These are phyloP conservation scores for Talaromyces nanjingensis DNA, from an alignment of 495 filamentous ascomycete genomes.

Conservation along the genomic window DNA sequence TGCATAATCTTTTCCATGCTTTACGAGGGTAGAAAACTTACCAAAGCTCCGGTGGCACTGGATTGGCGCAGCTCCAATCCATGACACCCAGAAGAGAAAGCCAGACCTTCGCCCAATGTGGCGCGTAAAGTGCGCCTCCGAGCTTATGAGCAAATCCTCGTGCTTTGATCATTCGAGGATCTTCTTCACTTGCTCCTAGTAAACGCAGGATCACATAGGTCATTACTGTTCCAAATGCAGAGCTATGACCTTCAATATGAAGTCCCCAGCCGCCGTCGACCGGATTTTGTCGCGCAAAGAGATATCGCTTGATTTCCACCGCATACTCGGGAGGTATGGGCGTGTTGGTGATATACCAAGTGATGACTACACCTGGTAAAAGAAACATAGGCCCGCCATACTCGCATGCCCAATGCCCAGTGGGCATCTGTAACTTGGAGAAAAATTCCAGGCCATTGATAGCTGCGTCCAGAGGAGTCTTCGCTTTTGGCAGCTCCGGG, in stretches of 20 bases:
- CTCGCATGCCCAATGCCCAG: constrained; percentile 94
- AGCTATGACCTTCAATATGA: constrained; percentile 92
- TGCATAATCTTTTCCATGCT: neutral
- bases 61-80: constrained; percentile 90
- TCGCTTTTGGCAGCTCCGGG: constrained; percentile 60
- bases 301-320: constrained; percentile 88
- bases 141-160: constrained; percentile 74
- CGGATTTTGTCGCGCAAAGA: constrained; percentile 79
- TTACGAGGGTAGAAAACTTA: constrained; percentile 18
- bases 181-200: constrained; percentile 82
- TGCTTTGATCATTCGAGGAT: constrained; percentile 81
- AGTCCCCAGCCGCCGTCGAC: constrained; percentile 95
- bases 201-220: constrained; percentile 84
- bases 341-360: constrained; percentile 88
- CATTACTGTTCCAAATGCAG: constrained; percentile 81
- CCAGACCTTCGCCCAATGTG: constrained; percentile 97
- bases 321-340: constrained; percentile 73
- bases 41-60: constrained; percentile 90
- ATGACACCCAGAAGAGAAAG: constrained; percentile 75
- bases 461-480: constrained; percentile 67
- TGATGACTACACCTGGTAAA: constrained; percentile 73
- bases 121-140: constrained; percentile 75
- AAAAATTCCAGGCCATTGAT: constrained; percentile 85
- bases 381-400: constrained; percentile 92
- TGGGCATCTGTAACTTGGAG: constrained; percentile 77